Percentiles rank a stretch among this genome's conserved stretches.
Conservation (phyloP, 495 filamentous ascomycete genomes). For the Penicillium turbatum region DNA sequence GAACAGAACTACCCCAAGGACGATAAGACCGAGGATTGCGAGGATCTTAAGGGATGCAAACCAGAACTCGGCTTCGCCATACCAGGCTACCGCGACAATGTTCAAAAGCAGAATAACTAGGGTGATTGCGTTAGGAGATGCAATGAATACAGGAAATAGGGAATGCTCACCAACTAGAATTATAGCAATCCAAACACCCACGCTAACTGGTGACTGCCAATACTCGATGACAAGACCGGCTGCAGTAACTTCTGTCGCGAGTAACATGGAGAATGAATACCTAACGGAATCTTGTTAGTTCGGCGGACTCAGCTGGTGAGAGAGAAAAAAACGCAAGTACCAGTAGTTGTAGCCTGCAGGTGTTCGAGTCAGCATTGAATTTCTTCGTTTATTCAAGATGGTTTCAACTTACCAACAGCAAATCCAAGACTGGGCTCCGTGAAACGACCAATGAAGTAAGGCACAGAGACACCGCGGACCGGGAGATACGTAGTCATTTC, state of each 20-base stretch:
- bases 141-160: slow-evolving; percentile 24
- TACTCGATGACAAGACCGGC: slow-evolving; percentile 65
- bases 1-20: slow-evolving; percentile 63
- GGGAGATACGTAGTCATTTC: slow-evolving; percentile 76
- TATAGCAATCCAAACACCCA: slow-evolving; percentile 65
- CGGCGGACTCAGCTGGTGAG: background rate
- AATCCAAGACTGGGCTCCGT: slow-evolving; percentile 67
- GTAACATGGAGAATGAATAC: slow-evolving; percentile 53
- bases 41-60: slow-evolving; percentile 72
- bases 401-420: slow-evolving; percentile 51
- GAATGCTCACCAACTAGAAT: slow-evolving; percentile 54
- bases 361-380: slow-evolving; percentile 34
- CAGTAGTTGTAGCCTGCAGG: slow-evolving; percentile 50
- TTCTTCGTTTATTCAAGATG: background rate
- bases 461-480: slow-evolving; percentile 64
- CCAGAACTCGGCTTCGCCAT: slow-evolving; percentile 71
- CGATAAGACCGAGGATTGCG: slow-evolving; percentile 65
- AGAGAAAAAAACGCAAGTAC: slow-evolving; percentile 23
- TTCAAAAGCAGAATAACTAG: slow-evolving; percentile 60
- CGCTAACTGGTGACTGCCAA: slow-evolving; percentile 51
- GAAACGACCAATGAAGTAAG: slow-evolving; percentile 67
- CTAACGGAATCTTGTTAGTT: slow-evolving; percentile 28
- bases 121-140: slow-evolving; percentile 32
- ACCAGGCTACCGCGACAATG: slow-evolving; percentile 61
- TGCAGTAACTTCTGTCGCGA: slow-evolving; percentile 65